Conservation (phyloP, 2,329 filamentous ascomycete species). For the Cryphonectria nitschkei region DNA sequence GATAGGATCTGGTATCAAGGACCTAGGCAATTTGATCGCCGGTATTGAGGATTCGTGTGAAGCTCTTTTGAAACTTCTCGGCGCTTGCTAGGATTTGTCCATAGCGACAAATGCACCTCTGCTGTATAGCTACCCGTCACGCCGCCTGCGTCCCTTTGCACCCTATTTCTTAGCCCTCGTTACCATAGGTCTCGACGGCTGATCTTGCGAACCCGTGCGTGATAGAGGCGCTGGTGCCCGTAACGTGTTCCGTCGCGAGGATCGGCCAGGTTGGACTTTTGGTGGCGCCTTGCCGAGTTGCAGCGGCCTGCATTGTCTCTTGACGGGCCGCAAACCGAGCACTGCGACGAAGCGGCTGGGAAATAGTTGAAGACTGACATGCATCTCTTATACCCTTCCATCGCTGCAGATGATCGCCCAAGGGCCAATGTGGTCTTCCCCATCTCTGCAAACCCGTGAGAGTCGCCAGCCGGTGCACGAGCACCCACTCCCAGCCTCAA, state of each 20-base stretch:
- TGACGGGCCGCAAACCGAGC: constrained; percentile 9
- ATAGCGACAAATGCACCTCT: no score
- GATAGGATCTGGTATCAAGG: no score
- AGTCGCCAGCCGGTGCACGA: not conserved
- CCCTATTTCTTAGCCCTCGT: not conserved
- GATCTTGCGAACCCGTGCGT: not conserved
- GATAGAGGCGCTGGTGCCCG: not conserved
- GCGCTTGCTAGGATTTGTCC: no score
- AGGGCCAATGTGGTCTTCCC: not conserved
- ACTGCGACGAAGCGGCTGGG: constrained; percentile 13
- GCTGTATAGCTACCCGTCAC: not conserved
- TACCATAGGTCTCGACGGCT: not conserved
- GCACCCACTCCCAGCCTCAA: not conserved
- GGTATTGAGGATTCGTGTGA: no score
- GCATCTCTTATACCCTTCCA: constrained; percentile 5
- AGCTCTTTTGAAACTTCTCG: no score
- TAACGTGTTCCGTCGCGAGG: constrained; percentile 5
- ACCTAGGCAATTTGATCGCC: no score
- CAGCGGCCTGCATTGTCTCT: not conserved
- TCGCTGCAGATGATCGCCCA: not conserved
- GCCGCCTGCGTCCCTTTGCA: constrained; percentile 5
- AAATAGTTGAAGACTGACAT: not conserved
- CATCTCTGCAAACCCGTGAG: not conserved
- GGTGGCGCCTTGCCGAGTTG: not conserved
- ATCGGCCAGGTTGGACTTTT: not conserved